Evolutionary conservation across 2,329 filamentous ascomycete genomes (phyloP), one percentile per base, ranked within the genome.

Genomic region (Ophiostoma himal-ulmi): DNA sequence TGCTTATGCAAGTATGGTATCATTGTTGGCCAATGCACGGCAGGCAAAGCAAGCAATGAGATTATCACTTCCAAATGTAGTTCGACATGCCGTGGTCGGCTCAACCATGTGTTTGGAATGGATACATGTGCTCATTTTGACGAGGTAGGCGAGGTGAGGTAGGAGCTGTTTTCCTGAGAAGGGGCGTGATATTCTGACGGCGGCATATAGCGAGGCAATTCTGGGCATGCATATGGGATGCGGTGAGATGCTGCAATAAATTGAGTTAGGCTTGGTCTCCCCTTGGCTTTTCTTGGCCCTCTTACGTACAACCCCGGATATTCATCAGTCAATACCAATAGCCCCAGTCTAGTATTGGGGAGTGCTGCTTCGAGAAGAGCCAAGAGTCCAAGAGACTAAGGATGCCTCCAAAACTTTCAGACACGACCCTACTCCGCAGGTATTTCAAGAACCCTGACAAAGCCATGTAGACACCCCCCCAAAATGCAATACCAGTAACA

Each of bases 331-430:
- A 57, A 26, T 10, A 26, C 8, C n/a, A 6, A 22, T 7, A 11
- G 48, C 22, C 14, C 11, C 39, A 11, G 10, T 41, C 14, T 10
- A 44, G 39, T 44, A 44, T n/a, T 17, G 34, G 34, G 26, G 57
- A 14, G 57, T 52, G 44, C 34, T 34, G 57, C 11, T 62, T 62
- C 26, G 26, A 34, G 52, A 54, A 22, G 52, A 54, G 52, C 52
- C n/a, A 26, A 57, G n/a, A 26, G 52, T 30, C 52, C 57, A 62
- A 62, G 57, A 62, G 57, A 7, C 57, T 8, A 62, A 57, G 52
- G 52, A 57, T 57, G n/a, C 52, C 3, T 57, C 52, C 52, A 57
- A 57, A 22, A 57, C 52, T 26, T 57, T 57, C 30, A 10, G 11
- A 57, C 52, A 13, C 13, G 52, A 14, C 52, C 52, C 52, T 26